Evolutionary conservation across 2,329 filamentous ascomycete genomes (phyloP).

Genomic region (Teratosphaeria destructans): DNA sequence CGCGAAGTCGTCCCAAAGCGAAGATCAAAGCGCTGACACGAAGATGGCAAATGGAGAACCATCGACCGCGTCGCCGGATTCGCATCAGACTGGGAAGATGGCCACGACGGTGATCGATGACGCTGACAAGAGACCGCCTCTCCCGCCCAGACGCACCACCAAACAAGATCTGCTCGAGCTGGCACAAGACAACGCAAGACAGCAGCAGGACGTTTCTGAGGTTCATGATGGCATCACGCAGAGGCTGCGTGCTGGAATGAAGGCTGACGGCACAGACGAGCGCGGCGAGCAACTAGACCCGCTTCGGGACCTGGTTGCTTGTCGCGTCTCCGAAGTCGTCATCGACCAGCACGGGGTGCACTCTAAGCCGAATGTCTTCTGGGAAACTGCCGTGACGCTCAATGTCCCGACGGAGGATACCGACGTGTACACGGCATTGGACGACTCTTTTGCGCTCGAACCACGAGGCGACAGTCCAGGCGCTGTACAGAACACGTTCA

Average conservation of each 20-base stretch:
- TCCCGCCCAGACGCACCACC: conserved; percentile 28
- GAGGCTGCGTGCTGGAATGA: conserved; percentile 81
- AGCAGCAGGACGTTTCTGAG: conserved; percentile 89
- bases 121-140: conserved; percentile 24
- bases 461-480: conserved; percentile 52
- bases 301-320: conserved; percentile 14
- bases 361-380: conserved; percentile 7
- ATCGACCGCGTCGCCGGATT: conserved; percentile 21
- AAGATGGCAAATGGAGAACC: conserved; percentile 16
- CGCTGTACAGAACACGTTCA: conserved; percentile 45
- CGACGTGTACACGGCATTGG: conserved; percentile 74
- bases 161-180: conserved; percentile 31
- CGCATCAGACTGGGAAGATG: background rate
- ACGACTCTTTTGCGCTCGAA: conserved; percentile 74
- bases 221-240: conserved; percentile 89
- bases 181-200: conserved; percentile 46
- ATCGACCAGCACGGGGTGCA: conserved; percentile 10
- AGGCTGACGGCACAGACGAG: conserved; percentile 52
- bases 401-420: conserved; percentile 47
- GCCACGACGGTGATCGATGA: background rate
- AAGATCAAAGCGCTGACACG: background rate
- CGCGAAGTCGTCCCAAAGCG: conserved; percentile 15
- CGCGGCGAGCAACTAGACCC: conserved; percentile 67
- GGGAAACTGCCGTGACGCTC: conserved; percentile 44
- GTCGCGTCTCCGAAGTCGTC: conserved; percentile 9